These are phyloP conservation scores for Nematodospora valgi DNA, from an alignment of 805 yeast genomes.

Conservation along the genomic window DNA sequence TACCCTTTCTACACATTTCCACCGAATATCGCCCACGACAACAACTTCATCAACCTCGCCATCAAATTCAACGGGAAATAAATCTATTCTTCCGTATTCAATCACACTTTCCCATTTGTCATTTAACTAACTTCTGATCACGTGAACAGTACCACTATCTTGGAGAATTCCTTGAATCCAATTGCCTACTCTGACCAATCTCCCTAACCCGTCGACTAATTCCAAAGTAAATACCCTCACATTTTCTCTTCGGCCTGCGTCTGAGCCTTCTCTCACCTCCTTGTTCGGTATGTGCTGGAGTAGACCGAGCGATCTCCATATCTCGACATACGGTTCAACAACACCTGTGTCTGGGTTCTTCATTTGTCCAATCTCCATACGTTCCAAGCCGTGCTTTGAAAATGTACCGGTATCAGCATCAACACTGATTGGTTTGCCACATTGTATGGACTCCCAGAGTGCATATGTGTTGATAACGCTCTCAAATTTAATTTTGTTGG, in stretches of 20 bases:
- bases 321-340: constrained; percentile 46
- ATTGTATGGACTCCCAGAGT: constrained; percentile 22
- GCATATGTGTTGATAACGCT: constrained; percentile 43
- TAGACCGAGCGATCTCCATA: constrained; percentile 52
- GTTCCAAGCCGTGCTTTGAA: constrained; percentile 32
- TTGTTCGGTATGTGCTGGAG: constrained; percentile 21
- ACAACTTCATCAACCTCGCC: constrained; percentile 12
- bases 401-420: constrained; percentile 48
- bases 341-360: constrained; percentile 39
- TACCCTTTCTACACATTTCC: constrained; percentile 25
- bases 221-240: constrained; percentile 6
- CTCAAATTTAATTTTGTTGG: constrained; percentile 35
- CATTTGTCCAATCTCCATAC: constrained; percentile 53
- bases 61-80: constrained; percentile 22
- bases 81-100: constrained; percentile 20
- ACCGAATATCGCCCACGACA: constrained; percentile 4
- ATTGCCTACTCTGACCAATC: constrained; percentile 44
- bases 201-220: constrained; percentile 27
- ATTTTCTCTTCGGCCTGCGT: constrained; percentile 2
- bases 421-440: constrained; percentile 27
- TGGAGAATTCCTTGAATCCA: constrained; percentile 51
- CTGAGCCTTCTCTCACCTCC: constrained; percentile 21
- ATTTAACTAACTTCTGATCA: constrained; percentile 21
- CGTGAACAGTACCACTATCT: constrained; percentile 21
- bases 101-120: constrained; percentile 23